Conservation (phyloP, 306 rosid genomes). For the Lablab purpureus region DNA sequence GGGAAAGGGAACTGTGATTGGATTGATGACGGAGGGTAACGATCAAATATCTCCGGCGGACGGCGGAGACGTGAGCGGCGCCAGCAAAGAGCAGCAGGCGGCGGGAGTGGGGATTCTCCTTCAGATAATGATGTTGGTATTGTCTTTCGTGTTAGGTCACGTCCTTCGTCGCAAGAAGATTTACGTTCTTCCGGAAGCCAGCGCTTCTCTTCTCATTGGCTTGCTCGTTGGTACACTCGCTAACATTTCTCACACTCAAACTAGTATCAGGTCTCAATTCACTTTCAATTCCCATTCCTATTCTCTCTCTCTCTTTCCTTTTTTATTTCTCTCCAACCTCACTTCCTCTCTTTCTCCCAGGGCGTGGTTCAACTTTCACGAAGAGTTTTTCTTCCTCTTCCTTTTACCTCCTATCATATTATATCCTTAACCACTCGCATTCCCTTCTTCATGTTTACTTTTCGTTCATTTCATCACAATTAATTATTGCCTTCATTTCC, state of each 20-base stretch:
- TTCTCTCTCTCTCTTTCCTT: not conserved
- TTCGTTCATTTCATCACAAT: not conserved
- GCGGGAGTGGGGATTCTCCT: conserved; percentile 87
- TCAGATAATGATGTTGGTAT: conserved; percentile 87
- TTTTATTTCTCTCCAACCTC: not conserved
- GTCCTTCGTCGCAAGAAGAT: conserved; percentile 80
- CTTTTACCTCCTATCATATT: conserved; percentile 86
- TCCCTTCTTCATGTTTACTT: not conserved
- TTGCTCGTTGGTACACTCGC: conserved; percentile 79
- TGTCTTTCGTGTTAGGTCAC: conserved; percentile 82
- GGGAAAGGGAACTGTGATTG: not conserved
- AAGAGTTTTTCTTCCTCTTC: conserved; percentile 80
- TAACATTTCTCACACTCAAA: conserved; percentile 72
- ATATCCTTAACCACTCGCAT: conserved; percentile 55
- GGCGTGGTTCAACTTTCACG: conserved; percentile 91
- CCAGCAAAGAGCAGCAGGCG: conserved; percentile 76
- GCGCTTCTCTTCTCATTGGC: conserved; percentile 85
- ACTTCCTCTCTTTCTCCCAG: not conserved
- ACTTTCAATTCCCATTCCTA: too few species aligned
- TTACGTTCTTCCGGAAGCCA: conserved; percentile 84
- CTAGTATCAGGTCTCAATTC: conserved; percentile 48
- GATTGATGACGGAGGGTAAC: conserved; percentile 40
- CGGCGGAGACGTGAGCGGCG: not conserved
- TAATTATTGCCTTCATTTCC: conserved; percentile 35
- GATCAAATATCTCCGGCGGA: conserved; percentile 57